Conservation (phyloP, 2,329 filamentous ascomycete species). For the Phaeoacremonium minimum region DNA sequence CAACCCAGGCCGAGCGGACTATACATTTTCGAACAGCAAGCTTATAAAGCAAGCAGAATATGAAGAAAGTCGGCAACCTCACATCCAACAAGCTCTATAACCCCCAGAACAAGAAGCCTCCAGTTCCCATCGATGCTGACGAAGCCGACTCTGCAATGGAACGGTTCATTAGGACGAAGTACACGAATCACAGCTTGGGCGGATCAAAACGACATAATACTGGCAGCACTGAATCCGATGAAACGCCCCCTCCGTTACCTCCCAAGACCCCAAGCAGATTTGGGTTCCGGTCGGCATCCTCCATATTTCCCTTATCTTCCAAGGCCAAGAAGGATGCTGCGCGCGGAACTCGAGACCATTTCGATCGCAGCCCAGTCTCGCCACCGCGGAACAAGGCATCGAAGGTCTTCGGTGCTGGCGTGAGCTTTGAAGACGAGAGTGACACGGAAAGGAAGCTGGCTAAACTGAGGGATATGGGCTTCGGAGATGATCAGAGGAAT, state of each 20-base stretch:
- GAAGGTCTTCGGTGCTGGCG: conserved; percentile 63
- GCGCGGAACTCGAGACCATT: conserved; percentile 14
- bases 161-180: conserved; percentile 91
- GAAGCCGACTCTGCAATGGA: conserved; percentile 95
- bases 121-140: conserved; percentile 85
- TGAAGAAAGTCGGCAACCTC: conserved; percentile 87
- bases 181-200: conserved; percentile 56
- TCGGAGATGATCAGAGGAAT: conserved; percentile 78
- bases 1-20: not conserved
- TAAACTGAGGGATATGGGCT: conserved; percentile 85
- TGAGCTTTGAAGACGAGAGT: conserved; percentile 47
- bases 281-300: conserved; percentile 56
- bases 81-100: conserved; percentile 88
- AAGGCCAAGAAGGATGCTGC: conserved; percentile 53
- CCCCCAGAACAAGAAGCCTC: conserved; percentile 73
- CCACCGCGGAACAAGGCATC: conserved; percentile 60
- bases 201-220: conserved; percentile 31
- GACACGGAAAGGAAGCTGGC: conserved; percentile 73
- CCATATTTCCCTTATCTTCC: conserved; percentile 61
- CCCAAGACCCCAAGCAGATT: conserved; percentile 62
- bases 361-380: conserved; percentile 23
- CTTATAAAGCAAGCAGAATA: conserved; percentile 65
- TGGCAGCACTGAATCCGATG: conserved; percentile 48
- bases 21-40: no score
- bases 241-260: conserved; percentile 57